These are phyloP conservation scores for Stephanodiscus minutulus DNA, from an alignment of 108 stramenopile genomes.

Conservation along the genomic window DNA sequence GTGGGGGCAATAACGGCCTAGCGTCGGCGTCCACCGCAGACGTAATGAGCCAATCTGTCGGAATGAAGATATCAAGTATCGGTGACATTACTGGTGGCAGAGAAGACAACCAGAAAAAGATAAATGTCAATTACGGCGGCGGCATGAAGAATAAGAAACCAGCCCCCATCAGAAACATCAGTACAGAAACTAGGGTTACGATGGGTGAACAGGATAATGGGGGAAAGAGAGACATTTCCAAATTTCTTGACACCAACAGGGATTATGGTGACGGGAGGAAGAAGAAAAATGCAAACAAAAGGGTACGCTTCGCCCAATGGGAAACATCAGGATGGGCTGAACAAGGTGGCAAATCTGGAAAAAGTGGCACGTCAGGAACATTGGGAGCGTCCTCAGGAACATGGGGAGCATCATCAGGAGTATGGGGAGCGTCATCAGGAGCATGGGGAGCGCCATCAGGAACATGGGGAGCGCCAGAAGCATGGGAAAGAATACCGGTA, in stretches of 20 bases:
- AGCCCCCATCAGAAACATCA: neutral
- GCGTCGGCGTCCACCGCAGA: neutral
- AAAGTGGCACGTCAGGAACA: neutral
- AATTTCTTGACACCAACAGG: neutral
- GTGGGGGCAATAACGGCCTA: neutral
- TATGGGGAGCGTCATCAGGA: neutral
- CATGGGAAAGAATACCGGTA: neutral
- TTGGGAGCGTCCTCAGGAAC: neutral
- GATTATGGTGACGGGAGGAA: neutral
- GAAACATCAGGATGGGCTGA: neutral
- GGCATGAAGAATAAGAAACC: neutral
- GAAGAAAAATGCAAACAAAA: neutral
- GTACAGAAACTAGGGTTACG: neutral
- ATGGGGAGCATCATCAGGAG: neutral
- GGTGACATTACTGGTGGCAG: neutral
- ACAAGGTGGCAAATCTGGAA: neutral
- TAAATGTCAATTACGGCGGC: neutral
- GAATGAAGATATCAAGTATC: neutral
- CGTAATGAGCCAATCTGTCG: neutral
- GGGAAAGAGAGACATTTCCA: conserved; percentile 1
- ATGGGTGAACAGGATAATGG: neutral
- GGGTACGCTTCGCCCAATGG: neutral
- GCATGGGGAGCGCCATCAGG: neutral
- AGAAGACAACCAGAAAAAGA: neutral
- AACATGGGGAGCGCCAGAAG: neutral